phyloP scores from a whole-genome alignment of 495 filamentous ascomycete species.

The Thozetella sp. region DNA sequence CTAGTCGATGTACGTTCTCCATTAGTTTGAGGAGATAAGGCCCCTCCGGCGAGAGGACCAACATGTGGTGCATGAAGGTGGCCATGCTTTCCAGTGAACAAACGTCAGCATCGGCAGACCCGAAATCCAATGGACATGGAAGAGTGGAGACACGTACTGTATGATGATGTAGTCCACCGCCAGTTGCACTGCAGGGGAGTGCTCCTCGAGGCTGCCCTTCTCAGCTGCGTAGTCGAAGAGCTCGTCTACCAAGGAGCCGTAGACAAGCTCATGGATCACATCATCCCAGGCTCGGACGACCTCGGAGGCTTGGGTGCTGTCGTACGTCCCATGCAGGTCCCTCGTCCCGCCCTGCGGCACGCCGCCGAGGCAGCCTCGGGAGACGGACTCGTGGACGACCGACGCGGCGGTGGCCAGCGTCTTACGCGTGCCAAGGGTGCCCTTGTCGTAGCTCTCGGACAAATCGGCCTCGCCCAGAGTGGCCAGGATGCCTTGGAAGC shows the following conservation, averaged over 20 bases:
- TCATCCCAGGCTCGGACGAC: constrained; percentile 58
- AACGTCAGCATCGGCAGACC: constrained; percentile 1
- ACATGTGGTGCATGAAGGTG: constrained; percentile 63
- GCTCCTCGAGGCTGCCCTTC: constrained; percentile 55
- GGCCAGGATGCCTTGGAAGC: constrained; percentile 44
- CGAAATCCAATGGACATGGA: background rate
- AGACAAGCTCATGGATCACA: constrained; percentile 54
- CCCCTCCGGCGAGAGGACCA: constrained; percentile 64
- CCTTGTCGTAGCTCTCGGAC: constrained; percentile 72
- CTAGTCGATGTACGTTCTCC: constrained; percentile 56
- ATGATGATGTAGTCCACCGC: constrained; percentile 59
- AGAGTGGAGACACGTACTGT: constrained; percentile 37
- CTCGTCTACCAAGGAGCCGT: constrained; percentile 59
- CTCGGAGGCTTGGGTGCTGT: constrained; percentile 53
- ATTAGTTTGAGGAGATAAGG: constrained; percentile 61
- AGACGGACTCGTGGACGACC: constrained; percentile 59
- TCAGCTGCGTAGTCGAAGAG: constrained; percentile 55
- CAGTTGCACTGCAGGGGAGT: constrained; percentile 54
- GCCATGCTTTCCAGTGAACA: constrained; percentile 55
- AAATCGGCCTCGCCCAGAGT: constrained; percentile 59
- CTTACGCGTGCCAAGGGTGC: constrained; percentile 62
- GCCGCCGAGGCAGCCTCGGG: constrained; percentile 56
- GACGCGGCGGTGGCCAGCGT: constrained; percentile 65
- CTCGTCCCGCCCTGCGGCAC: constrained; percentile 31
- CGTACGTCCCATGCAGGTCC: constrained; percentile 44